Evolutionary conservation across 2,329 filamentous ascomycete genomes (phyloP).

Genomic region (Penicillium aurantiogriseum): DNA sequence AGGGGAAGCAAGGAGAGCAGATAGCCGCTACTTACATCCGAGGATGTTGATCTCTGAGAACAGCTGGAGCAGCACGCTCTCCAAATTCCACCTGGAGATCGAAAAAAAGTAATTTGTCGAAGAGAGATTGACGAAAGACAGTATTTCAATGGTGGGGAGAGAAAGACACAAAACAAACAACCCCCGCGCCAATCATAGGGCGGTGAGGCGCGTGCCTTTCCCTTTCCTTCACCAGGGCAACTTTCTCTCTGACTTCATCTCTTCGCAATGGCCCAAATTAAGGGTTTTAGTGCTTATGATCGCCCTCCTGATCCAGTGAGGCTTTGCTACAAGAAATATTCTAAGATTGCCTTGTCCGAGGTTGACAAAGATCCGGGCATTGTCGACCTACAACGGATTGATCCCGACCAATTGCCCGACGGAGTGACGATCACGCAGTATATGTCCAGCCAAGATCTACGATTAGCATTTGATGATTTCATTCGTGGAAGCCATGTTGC

Average conservation of each 20-base stretch:
- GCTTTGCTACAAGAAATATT: conserved; percentile 71
- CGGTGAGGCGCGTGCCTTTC: conserved; percentile 30
- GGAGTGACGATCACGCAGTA: conserved; percentile 30
- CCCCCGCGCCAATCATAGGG: conserved; percentile 29
- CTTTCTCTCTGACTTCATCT: neutral
- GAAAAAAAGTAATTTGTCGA: conserved; percentile 7
- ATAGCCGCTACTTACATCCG: neutral
- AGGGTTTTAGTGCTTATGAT: conserved; percentile 69
- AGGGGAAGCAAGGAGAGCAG: conserved; percentile 19
- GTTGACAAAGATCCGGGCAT: conserved; percentile 57
- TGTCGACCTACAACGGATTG: conserved; percentile 52
- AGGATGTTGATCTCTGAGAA: conserved; percentile 1
- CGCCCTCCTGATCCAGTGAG: conserved; percentile 71
- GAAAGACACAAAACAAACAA: conserved; percentile 36
- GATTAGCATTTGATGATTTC: conserved; percentile 35
- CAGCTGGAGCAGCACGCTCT: conserved; percentile 7
- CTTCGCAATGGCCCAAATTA: conserved; percentile 34
- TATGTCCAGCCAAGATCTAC: conserved; percentile 30
- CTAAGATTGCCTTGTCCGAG: conserved; percentile 56
- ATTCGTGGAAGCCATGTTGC: conserved; percentile 15
- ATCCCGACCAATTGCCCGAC: conserved; percentile 30
- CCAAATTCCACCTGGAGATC: conserved; percentile 8
- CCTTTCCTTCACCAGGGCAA: neutral
- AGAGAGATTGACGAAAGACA: conserved; percentile 11
- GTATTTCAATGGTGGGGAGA: conserved; percentile 28